A percentile compares a stretch with the other conserved stretches of the same genome.
These are phyloP conservation scores for Aureobasidium vineae DNA, from an alignment of 2,329 filamentous ascomycete species.

Conservation along the genomic window DNA sequence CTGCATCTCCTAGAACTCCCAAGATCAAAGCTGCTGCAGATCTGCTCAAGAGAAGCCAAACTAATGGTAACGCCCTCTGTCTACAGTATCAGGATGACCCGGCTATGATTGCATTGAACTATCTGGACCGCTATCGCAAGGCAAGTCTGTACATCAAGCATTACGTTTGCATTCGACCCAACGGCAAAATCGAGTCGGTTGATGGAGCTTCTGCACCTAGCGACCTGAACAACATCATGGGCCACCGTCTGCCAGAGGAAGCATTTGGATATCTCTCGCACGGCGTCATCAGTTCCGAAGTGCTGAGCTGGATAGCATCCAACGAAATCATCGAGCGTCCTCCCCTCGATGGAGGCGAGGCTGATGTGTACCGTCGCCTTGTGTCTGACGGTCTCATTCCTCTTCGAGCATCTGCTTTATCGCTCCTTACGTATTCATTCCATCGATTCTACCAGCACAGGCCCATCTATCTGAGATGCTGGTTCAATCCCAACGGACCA, in stretches of 20 bases:
- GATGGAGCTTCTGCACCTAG: constrained; percentile 71
- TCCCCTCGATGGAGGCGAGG: constrained; percentile 80
- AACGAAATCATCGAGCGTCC: constrained; percentile 74
- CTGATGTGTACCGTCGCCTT: constrained; percentile 76
- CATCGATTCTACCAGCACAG: constrained; percentile 82
- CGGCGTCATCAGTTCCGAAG: constrained; percentile 73
- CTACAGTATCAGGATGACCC: constrained; percentile 73
- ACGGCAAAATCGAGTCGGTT: constrained; percentile 74
- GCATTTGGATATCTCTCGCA: constrained; percentile 85
- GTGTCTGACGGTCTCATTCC: constrained; percentile 72
- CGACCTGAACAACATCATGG: constrained; percentile 86
- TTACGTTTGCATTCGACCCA: constrained; percentile 74
- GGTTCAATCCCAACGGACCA: constrained; percentile 73
- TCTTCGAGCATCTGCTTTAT: constrained; percentile 72
- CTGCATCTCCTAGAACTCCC: constrained; percentile 32
- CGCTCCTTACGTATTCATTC: constrained; percentile 73
- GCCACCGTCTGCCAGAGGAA: constrained; percentile 85
- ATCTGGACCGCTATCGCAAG: constrained; percentile 82
- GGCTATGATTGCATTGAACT: constrained; percentile 67
- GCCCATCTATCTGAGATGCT: constrained; percentile 72
- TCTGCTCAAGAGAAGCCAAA: constrained; percentile 64
- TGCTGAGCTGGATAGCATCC: constrained; percentile 79
- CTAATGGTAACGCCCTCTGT: constrained; percentile 71
- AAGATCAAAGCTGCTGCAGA: constrained; percentile 75
- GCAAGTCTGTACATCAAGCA: constrained; percentile 83